Evolutionary conservation across 306 rosid genomes (phyloP).

Genomic region (Sesbania bispinosa): DNA sequence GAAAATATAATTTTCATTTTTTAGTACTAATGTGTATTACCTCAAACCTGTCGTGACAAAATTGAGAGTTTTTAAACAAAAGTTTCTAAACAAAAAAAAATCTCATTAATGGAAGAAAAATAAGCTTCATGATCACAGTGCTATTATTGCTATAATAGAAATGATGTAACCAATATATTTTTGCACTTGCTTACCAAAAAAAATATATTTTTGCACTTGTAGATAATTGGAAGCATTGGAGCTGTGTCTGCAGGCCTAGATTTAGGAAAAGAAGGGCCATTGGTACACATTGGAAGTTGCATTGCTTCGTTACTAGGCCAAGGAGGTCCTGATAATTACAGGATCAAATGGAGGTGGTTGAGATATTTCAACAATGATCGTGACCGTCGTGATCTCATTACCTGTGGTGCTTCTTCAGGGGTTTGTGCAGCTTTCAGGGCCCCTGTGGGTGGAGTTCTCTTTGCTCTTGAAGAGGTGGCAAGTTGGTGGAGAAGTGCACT

Average conservation of each 20-base stretch:
- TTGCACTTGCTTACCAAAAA: no score
- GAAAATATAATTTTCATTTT: no score
- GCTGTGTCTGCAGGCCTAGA: slow-evolving; percentile 92
- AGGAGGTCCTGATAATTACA: slow-evolving; percentile 73
- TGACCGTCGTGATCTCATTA: slow-evolving; percentile 76
- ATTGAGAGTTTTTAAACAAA: no score
- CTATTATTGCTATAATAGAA: no score
- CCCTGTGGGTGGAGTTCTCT: slow-evolving; percentile 90
- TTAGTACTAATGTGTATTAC: no score
- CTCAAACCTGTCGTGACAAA: no score
- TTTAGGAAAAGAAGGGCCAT: slow-evolving; percentile 92
- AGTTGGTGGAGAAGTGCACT: slow-evolving; percentile 98
- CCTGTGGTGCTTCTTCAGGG: slow-evolving; percentile 81
- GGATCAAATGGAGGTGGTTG: slow-evolving; percentile 70
- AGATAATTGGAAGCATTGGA: slow-evolving; percentile 91
- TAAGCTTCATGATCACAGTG: no score
- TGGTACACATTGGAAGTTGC: slow-evolving; percentile 89
- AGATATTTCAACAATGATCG: slow-evolving; percentile 79
- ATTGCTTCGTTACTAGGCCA: slow-evolving; percentile 85
- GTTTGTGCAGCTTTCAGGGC: slow-evolving; percentile 93
- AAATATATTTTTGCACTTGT: slow-evolving; percentile 12
- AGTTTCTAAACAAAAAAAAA: no score
- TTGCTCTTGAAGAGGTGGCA: slow-evolving; percentile 88
- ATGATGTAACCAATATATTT: neutral
- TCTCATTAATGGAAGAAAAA: no score